Base-by-base conservation (phyloP, 331 rosid genomes). In the Cydonia oblonga region DNA sequence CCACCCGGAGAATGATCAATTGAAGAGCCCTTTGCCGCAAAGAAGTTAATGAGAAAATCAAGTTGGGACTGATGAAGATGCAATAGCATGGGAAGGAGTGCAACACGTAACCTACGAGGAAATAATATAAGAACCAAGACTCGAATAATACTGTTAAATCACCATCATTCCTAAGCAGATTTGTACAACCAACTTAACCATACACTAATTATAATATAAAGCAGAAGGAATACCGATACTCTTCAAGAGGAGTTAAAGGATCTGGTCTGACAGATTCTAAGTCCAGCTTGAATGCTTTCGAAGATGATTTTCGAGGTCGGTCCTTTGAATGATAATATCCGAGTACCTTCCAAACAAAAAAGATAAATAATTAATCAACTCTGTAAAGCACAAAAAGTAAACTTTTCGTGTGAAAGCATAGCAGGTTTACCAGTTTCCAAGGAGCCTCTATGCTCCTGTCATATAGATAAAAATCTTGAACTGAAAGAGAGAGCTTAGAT, bases 211-310 rank as follows among this genome's bases (percentile, higher is more conserved):
- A 18, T 35, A 38, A 23, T 66, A 52, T 30, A 61, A 66, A 32
- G 51, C 51, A 65, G 32, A 59, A 52, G n/a, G 68, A 75, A 52
- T 81, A 91, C 98, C 97, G 89, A 75, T 89, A 91, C 82, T 93
- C 98, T 86, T 93, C 98, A 70, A 93, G 98, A 63, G 98, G 97
- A 57, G 88, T 89, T 68, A 71, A 66, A 76, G 98, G 97, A 87
- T 93, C 96, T 62, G 97, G 98, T 83, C 97, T 91, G 64, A 93
- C 93, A 29, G 93, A 90, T 83, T 93, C 97, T 84, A 93, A 88
- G 77, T 91, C 97, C 84, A 93, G 81, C 84, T 88, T 91, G 76
- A 91, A 84, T 85, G 93, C 96, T 83, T 86, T 91, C 8, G 98
- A 88, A 74, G 82, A 85, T 32, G 96, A 91, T 76, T 89, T 82